phyloP scores from a whole-genome alignment of 2,329 filamentous ascomycete species.

The Phyllosticta citriasiana region DNA sequence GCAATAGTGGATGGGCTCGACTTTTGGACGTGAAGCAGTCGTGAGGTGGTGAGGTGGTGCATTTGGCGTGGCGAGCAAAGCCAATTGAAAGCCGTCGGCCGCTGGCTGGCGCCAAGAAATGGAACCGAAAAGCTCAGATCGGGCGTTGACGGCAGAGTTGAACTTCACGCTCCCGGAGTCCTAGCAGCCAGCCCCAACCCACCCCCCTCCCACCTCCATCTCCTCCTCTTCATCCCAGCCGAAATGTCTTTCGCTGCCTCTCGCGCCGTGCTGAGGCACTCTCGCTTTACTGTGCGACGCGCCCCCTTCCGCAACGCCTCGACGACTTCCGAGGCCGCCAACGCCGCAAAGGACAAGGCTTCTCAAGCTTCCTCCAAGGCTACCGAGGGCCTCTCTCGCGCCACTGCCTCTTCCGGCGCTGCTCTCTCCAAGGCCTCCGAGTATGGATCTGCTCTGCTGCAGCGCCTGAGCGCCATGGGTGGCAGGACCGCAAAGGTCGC shows the following conservation, averaged over 20 bases:
- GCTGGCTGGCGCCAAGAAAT: background rate
- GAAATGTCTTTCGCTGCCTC: constrained; percentile 39
- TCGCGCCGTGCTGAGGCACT: constrained; percentile 36
- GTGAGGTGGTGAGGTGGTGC: background rate
- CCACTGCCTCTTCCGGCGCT: constrained; percentile 69
- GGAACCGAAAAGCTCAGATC: background rate
- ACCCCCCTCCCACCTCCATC: constrained; percentile 11
- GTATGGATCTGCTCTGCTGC: constrained; percentile 39
- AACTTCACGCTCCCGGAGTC: constrained; percentile 3
- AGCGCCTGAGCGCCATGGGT: constrained; percentile 64
- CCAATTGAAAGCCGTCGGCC: no score
- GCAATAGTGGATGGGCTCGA: no score
- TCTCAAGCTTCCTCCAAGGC: constrained; percentile 49
- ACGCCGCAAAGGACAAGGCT: constrained; percentile 37
- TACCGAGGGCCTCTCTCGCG: constrained; percentile 70
- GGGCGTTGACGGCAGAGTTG: constrained; percentile 9
- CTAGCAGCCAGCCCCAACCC: constrained; percentile 6
- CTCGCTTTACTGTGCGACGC: constrained; percentile 32
- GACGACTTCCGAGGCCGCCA: constrained; percentile 37
- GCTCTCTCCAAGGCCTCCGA: constrained; percentile 59
- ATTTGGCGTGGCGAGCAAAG: background rate
- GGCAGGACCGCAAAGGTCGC: constrained; percentile 74
- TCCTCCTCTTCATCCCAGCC: constrained; percentile 16
- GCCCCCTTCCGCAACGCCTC: constrained; percentile 40
- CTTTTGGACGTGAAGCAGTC: background rate